A percentile compares a stretch with the other conserved stretches of the same genome.
phyloP scores from a whole-genome alignment of 768 basidiomycete species.

The Rhodosporidiobolus odoratus region DNA sequence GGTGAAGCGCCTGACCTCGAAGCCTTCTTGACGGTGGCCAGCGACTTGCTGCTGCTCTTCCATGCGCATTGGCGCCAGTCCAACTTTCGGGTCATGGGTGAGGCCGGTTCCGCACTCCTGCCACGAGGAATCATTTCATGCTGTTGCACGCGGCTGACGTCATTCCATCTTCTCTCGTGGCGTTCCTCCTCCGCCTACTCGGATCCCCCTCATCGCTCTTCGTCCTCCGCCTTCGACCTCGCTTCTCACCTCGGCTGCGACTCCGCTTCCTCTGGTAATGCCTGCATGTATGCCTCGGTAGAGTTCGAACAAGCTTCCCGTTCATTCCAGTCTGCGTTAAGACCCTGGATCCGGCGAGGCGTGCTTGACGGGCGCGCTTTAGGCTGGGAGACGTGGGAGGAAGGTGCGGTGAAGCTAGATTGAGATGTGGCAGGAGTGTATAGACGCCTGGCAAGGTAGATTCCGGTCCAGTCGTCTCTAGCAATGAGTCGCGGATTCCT shows the following conservation, averaged over 20 bases:
- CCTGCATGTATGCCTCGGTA: no score
- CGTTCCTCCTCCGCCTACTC: neutral
- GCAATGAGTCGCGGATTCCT: no score
- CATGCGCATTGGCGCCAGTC: constrained; percentile 30
- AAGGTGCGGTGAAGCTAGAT: constrained; percentile 23
- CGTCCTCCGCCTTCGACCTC: neutral
- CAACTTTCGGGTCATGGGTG: constrained; percentile 26
- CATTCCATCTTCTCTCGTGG: neutral
- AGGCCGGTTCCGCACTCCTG: no score
- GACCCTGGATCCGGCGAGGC: constrained; percentile 31
- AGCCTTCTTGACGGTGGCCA: constrained; percentile 10
- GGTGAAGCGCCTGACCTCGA: constrained; percentile 2
- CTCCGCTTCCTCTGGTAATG: no score
- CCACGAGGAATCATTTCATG: no score
- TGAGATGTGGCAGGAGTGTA: neutral
- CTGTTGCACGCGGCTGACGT: no score
- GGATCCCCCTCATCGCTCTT: neutral
- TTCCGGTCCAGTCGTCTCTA: no score
- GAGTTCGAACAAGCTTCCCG: constrained; percentile 23
- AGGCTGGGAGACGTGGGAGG: constrained; percentile 25
- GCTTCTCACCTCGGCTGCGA: no score
- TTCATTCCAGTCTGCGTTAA: constrained; percentile 10
- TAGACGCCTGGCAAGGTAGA: neutral
- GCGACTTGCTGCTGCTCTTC: constrained; percentile 30
- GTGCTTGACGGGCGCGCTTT: constrained; percentile 30